phyloP scores from a whole-genome alignment of 805 yeast genomes.

The Kurtzmaniella fragi region DNA sequence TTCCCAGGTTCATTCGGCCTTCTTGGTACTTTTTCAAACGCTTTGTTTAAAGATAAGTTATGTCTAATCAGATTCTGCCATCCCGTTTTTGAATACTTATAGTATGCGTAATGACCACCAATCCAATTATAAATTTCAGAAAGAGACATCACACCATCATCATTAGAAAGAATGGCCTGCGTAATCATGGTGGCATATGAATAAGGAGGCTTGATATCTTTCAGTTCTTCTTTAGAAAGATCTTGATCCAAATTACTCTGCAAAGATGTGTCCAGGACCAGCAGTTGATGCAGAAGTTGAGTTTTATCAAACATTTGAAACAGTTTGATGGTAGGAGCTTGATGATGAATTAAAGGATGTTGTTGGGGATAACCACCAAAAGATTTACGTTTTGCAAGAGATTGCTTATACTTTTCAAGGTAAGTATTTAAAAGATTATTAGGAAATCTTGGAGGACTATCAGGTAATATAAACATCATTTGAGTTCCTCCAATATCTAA shows the following conservation, averaged over 20 bases:
- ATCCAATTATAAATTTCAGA: conserved; percentile 94
- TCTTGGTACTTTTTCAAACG: conserved; percentile 96
- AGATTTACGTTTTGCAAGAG: conserved; percentile 12
- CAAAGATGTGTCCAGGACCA: conserved; percentile 36
- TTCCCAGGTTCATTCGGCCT: conserved; percentile 96
- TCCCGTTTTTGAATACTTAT: conserved; percentile 87
- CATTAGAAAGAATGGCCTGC: conserved; percentile 86
- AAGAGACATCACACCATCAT: conserved; percentile 82
- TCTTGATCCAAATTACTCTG: conserved; percentile 52
- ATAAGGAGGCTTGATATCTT: conserved; percentile 93
- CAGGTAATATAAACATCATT: conserved; percentile 98
- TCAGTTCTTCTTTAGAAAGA: conserved; percentile 83
- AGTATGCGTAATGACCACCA: conserved; percentile 80
- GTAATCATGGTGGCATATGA: conserved; percentile 98
- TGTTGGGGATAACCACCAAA: conserved; percentile 13
- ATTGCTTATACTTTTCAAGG: conserved; percentile 25
- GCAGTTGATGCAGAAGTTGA: conserved; percentile 32
- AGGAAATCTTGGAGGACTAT: conserved; percentile 68
- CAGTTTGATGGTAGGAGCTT: conserved; percentile 28
- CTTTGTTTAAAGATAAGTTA: conserved; percentile 89
- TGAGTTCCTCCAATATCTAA: conserved; percentile 96
- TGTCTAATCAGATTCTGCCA: conserved; percentile 99
- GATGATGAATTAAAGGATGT: conserved; percentile 8
- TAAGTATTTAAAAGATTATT: conserved; percentile 39
- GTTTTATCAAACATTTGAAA: conserved; percentile 53